Conservation (phyloP, 2,329 filamentous ascomycete genomes). For the Neonectria punicea region DNA sequence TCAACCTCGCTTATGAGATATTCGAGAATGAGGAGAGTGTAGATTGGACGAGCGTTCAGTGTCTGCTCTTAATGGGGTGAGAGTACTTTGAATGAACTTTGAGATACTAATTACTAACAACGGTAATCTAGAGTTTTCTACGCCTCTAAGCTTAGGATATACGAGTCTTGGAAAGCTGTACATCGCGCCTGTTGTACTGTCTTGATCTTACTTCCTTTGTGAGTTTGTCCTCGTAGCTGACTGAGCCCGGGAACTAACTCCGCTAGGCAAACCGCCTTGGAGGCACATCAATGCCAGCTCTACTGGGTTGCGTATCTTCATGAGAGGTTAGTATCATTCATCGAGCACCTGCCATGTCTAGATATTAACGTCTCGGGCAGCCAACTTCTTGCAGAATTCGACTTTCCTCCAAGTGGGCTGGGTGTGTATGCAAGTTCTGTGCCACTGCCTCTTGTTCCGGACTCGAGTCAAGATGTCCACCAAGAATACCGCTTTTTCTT, state of each 20-base stretch:
- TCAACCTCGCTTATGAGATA: conserved; percentile 22
- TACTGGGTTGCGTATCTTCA: conserved; percentile 33
- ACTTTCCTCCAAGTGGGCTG: conserved; percentile 32
- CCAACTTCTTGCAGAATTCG: conserved; percentile 30
- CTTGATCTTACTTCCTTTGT: conserved; percentile 25
- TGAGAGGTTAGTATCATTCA: conserved; percentile 15
- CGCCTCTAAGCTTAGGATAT: conserved; percentile 23
- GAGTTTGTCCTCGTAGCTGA: rapidly evolving
- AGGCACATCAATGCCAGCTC: conserved; percentile 26
- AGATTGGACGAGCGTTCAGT: conserved; percentile 27
- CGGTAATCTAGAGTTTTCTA: conserved; percentile 19
- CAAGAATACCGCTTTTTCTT: conserved; percentile 33
- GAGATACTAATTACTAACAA: not conserved
- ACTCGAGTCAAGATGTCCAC: conserved; percentile 11
- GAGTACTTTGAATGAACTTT: not conserved
- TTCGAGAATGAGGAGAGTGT: conserved; percentile 17
- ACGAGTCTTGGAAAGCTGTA: conserved; percentile 25
- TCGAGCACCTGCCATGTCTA: not conserved
- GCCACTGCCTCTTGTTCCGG: conserved; percentile 24
- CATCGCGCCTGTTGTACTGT: conserved; percentile 28
- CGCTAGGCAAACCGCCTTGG: conserved; percentile 13
- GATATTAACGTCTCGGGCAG: not conserved
- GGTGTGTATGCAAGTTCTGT: conserved; percentile 26
- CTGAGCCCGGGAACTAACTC: not conserved
- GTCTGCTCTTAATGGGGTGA: conserved; percentile 29